A percentile compares a stretch with the other conserved stretches of the same genome.
phyloP scores from a whole-genome alignment of 106 monocot genomes.

The Posidonia australis region DNA sequence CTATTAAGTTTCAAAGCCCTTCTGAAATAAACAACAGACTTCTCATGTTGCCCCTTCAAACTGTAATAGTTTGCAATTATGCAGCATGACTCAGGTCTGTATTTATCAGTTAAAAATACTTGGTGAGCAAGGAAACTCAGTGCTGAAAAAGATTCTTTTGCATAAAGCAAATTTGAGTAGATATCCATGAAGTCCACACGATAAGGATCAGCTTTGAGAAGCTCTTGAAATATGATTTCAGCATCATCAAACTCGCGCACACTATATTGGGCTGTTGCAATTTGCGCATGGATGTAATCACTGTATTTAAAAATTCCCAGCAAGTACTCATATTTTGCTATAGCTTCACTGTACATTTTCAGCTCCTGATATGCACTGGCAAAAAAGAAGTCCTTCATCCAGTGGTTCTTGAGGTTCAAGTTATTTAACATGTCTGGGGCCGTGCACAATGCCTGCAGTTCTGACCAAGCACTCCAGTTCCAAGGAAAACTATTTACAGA shows the following conservation, averaged over 20 bases:
- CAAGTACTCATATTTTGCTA: slow-evolving; percentile 56
- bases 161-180: slow-evolving; percentile 93
- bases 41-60: slow-evolving; percentile 93
- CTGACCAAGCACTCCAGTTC: slow-evolving; percentile 99
- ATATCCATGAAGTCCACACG: slow-evolving; percentile 91
- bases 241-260: slow-evolving; percentile 90
- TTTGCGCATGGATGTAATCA: slow-evolving; percentile 79
- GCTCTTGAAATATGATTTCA: slow-evolving; percentile 90
- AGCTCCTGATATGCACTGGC: slow-evolving; percentile 78
- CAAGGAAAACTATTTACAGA: slow-evolving; percentile 92
- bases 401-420: slow-evolving; percentile 76
- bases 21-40: slow-evolving; percentile 85
- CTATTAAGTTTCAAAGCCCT: slow-evolving; percentile 82
- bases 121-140: slow-evolving; percentile 84
- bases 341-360: slow-evolving; percentile 74
- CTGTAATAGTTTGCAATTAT: slow-evolving; percentile 96
- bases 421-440: slow-evolving; percentile 48
- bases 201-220: slow-evolving; percentile 80
- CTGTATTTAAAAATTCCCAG: slow-evolving; percentile 50
- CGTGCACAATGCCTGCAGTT: slow-evolving; percentile 64
- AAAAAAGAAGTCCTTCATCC: slow-evolving; percentile 98
- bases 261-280: slow-evolving; percentile 75
- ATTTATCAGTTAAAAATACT: slow-evolving; percentile 95
- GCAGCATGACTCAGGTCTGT: slow-evolving; percentile 89
- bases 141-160: slow-evolving; percentile 73